Evolutionary conservation across 352 stramenopile genomes (phyloP), one percentile per base, ranked within the genome.

Genomic region (Phytophthora palmivora): DNA sequence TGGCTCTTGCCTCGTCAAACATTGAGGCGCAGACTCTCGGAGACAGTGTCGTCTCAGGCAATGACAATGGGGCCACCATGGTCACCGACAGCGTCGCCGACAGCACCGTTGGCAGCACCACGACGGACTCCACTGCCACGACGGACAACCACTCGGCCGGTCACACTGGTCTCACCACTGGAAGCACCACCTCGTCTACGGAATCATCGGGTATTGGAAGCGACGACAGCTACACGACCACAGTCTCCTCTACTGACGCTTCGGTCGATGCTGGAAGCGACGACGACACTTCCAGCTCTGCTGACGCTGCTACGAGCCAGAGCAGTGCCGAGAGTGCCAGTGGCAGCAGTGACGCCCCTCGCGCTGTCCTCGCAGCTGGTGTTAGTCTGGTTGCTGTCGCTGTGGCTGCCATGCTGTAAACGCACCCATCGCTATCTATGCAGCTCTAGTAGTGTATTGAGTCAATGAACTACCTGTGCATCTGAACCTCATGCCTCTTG

Each of bases 31-130:
- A 70, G 41, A 78, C 67, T 11, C 72, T 80, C 44, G 72, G 72
- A 44, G 68, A 80, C 30, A 78, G 68, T 54, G 54, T 67, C 26
- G 65, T 80, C 21, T 51, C 72, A 1, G 71, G 63, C 32, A 74
- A 76, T 41, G 67, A 74, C 44, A 62, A 67, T 43, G 54, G 55
- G 18, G 57, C 70, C 28, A 30, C 18, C 8, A 70, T 63, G 60
- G 24, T 28, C 14, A 66, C 60, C 2, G 54, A 66, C 9, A 65
- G 51, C 47, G 11, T 62, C 11, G 43, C 61, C 16, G 50, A 64
- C 49, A 72, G 51, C 63, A 44, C 46, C 3, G 51, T 33, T 3
- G 36, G 26, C 44, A 64, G 33, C 21, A 33, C 56, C n/a, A 59
- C 50, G 18, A 44, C 47, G 12, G 49, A 65, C 36, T 58, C 48